Base-by-base conservation (phyloP, 352 stramenopile species). In the Pythium grandisporangium region DNA sequence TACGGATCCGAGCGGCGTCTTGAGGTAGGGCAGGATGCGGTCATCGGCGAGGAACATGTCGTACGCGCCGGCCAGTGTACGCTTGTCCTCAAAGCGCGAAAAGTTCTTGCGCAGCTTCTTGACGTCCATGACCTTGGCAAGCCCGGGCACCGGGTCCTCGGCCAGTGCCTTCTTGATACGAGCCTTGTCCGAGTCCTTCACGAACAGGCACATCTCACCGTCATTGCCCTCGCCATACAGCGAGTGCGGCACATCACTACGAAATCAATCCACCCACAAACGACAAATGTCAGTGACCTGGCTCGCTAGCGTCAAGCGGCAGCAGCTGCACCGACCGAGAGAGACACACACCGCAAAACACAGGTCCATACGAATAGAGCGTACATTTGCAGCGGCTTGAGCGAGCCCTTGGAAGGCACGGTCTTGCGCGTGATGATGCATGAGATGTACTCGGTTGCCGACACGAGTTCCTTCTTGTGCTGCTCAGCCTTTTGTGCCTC, bases 81-180 rank as follows among this genome's bases (percentile, higher is more conserved):
- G 74, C 40, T 67, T 69, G 55, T 86, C 75, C 48, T 87, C 77
- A 46, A 88, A 89, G 34, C 70, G 67, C 25, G 58, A 64, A 35
- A 88, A 88, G 50, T 81, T 68, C 59, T 91, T 89, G 46, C 70
- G 68, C 29, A 93, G 58, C 55, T 90, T 89, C 64, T 93, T 85
- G 36, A 91, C 46, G 0, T 66, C 61, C 70, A 91, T 80, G 45
- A 91, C 55, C 55, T 91, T 87, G 27, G 65, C 62, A 10, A 91
- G 49, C 2, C 71, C 69, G 0, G 53, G 34, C 10, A 88, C 74
- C 1, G 74, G 74, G 46, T 84, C 62, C 20, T 67, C 53, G 5
- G 48, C 61, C 29, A 93, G 48, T 27, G 65, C 64, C 33, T 76
- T 66, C 50, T 88, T 91, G 55, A 91, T 85, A 40, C 75, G 69